Percentiles rank a stretch among this genome's conserved stretches.
Evolutionary conservation across 768 basidiomycete genomes (phyloP).

Genomic region (Termitomyces sp.): DNA sequence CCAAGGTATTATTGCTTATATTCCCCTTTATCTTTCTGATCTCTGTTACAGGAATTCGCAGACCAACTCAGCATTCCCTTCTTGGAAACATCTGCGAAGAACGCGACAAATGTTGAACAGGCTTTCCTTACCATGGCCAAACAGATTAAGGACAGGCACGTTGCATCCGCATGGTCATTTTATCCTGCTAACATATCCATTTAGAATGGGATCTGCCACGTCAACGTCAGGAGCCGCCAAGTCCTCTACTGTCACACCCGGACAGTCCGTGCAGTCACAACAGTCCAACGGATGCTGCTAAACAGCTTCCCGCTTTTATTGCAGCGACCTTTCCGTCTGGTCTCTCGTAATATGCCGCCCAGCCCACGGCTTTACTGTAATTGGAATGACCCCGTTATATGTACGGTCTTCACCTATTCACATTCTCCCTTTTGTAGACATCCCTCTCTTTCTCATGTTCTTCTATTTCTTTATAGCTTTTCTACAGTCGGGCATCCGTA

Average conservation of each 20-base stretch:
- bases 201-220: constrained; percentile 81
- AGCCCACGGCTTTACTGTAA: constrained; percentile 11
- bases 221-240: constrained; percentile 72
- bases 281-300: constrained; percentile 76
- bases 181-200: neutral
- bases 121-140: constrained; percentile 99
- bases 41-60: constrained; percentile 73
- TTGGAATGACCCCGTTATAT: constrained; percentile 21
- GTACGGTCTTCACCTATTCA: constrained; percentile 33
- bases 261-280: constrained; percentile 78
- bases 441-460: constrained; percentile 14
- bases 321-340: neutral
- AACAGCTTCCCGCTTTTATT: constrained; percentile 18
- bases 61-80: constrained; percentile 92
- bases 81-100: constrained; percentile 99
- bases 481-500: constrained; percentile 14
- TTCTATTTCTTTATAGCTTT: constrained; percentile 6
- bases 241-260: constrained; percentile 78
- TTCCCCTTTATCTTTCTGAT: neutral
- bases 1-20: constrained; percentile 50
- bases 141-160: constrained; percentile 88
- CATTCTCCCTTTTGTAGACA: constrained; percentile 28
- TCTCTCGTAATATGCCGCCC: constrained; percentile 12
- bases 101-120: constrained; percentile 97
- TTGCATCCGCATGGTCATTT: neutral